phyloP scores from a whole-genome alignment of 345 rosid species.

The Eutrema heterophyllum region DNA sequence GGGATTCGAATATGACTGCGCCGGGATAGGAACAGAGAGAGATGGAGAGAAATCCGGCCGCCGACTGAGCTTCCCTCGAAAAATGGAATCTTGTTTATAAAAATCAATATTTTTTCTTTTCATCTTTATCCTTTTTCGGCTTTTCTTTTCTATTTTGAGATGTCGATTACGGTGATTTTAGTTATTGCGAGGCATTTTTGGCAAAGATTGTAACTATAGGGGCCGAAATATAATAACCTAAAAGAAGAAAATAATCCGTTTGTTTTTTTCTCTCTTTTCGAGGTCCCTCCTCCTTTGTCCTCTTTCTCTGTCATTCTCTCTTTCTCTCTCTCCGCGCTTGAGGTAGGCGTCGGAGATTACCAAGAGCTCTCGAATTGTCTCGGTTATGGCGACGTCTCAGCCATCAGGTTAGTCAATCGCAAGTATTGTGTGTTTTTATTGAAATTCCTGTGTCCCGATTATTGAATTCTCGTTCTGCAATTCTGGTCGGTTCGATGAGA shows the following conservation, averaged over 20 bases:
- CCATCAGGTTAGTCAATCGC: conserved; percentile 36
- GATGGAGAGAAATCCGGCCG: conserved; percentile 18
- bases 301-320: neutral
- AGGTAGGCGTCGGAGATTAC: conserved; percentile 27
- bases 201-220: conserved; percentile 7
- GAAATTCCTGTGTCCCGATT: neutral
- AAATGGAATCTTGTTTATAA: conserved; percentile 25
- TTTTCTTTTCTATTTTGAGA: conserved; percentile 13
- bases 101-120: neutral
- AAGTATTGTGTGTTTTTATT: neutral
- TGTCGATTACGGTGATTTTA: neutral
- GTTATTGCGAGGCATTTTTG: neutral
- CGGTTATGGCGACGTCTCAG: conserved; percentile 44
- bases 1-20: conserved; percentile 3
- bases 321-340: conserved; percentile 17
- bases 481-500: neutral
- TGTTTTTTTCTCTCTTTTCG: conserved; percentile 24
- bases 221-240: conserved; percentile 19
- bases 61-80: conserved; percentile 29
- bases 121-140: conserved; percentile 22
- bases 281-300: conserved; percentile 30
- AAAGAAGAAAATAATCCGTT: conserved; percentile 30
- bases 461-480: neutral
- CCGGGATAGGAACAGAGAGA: conserved; percentile 23
- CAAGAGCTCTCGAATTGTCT: conserved; percentile 18